Evolutionary conservation across 2,329 filamentous ascomycete genomes (phyloP), one percentile per base, ranked within the genome.

Genomic region (Talaromyces sp.): DNA sequence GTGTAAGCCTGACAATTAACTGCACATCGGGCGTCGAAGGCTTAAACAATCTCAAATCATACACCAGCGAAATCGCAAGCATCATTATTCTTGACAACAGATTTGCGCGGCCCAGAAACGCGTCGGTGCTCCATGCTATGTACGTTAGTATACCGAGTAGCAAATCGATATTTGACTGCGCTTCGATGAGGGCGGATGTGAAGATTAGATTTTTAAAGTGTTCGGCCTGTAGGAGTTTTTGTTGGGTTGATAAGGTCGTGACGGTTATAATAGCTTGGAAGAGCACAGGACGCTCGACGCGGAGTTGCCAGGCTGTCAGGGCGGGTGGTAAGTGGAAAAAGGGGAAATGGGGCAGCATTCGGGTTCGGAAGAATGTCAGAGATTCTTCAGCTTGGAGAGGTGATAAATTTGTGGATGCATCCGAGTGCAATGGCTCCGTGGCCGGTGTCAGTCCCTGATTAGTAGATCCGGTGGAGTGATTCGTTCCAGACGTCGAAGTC

Each of bases 111-210:
- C 71, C 72, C n/a, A 77, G 73, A 59, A 78, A 75, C 10, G 70
- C 62, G 35, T 78, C 75, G 22, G 70, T 75, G 64, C 77, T 76
- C 78, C 78, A 79, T 57, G 75, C 69, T 37, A 79, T 61, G 64
- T 76, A 80, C 0, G 73, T 77, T n/a, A 80, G 67, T 19, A 78
- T 19, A 7, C 73, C 74, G 13, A 77, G 71, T 5, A 80, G 70
- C 54, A 80, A 62, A 64, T 80, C 78, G 3, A 79, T 74, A 61
- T 64, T 74, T 45, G 72, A 74, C 61, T 75, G 66, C 19, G 70
- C 70, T 33, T 74, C 62, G 10, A 75, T 39, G 13, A 78, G 60
- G 3, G 72, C 69, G 11, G 73, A 73, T 54, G 70, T 70, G 25
- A 69, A 72, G 6, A 80, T n/a, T 1, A 69, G 31, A 10, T 39